Percentiles rank a stretch among this genome's conserved stretches.
Conservation (phyloP, 169 alveolate genomes). For the Eimeria praecox region DNA sequence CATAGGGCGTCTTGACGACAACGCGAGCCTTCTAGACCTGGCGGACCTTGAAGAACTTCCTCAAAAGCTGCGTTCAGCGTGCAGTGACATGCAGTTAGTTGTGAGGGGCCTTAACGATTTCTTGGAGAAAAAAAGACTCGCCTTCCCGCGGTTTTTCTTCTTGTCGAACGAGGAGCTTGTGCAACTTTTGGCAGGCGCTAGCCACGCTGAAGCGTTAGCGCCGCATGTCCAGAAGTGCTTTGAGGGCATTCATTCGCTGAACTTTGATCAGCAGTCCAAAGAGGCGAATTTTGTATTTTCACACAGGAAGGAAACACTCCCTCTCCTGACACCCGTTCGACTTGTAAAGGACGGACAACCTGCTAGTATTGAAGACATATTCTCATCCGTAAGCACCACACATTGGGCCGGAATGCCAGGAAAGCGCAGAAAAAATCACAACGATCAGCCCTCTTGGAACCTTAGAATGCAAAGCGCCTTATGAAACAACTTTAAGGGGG, state of each 20-base stretch:
- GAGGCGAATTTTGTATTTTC: constrained; percentile 91
- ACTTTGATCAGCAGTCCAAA: constrained; percentile 86
- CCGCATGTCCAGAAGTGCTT: constrained; percentile 96
- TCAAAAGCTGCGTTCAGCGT: constrained; percentile 89
- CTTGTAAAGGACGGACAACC: constrained; percentile 66
- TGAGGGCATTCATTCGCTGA: constrained; percentile 93
- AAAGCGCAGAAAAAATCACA: constrained; percentile 84
- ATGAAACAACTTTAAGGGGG: background rate
- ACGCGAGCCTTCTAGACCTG: constrained; percentile 85
- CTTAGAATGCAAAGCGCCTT: background rate
- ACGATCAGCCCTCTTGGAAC: background rate
- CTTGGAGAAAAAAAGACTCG: constrained; percentile 93
- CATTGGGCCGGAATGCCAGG: constrained; percentile 40
- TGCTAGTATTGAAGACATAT: constrained; percentile 45
- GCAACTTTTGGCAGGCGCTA: constrained; percentile 95
- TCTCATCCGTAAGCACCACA: constrained; percentile 20
- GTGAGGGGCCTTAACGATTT: constrained; percentile 94
- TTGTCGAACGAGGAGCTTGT: constrained; percentile 97
- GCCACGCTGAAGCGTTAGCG: constrained; percentile 94
- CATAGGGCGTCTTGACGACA: constrained; percentile 79
- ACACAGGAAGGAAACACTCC: constrained; percentile 94
- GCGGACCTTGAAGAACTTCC: constrained; percentile 88
- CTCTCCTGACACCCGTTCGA: constrained; percentile 88
- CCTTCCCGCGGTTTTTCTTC: constrained; percentile 96
- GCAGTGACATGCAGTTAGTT: constrained; percentile 92